Percentiles rank a stretch among this genome's conserved stretches.
Evolutionary conservation across 169 alveolate species (phyloP).

Genomic region (Plasmodium chabaudi): DNA sequence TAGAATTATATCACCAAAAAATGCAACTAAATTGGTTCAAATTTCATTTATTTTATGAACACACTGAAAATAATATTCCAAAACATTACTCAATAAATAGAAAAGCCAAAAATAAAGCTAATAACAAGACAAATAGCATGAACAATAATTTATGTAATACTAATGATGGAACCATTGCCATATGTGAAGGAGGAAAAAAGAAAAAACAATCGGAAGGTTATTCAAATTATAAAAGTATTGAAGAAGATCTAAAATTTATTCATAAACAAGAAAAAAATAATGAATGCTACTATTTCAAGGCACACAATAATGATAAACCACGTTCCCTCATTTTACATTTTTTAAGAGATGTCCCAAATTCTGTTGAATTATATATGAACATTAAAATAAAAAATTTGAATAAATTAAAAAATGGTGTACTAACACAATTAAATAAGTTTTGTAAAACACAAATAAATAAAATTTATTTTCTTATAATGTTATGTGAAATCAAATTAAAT

Average conservation of each 20-base stretch:
- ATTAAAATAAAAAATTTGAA: conserved; percentile 52
- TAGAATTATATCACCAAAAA: conserved; percentile 36
- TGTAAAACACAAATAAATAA: conserved; percentile 42
- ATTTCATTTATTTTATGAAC: conserved; percentile 67
- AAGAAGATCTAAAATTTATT: conserved; percentile 50
- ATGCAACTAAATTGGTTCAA: conserved; percentile 52
- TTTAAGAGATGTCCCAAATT: conserved; percentile 28
- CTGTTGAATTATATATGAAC: conserved; percentile 67
- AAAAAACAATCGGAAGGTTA: conserved; percentile 5
- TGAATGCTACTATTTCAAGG: conserved; percentile 43
- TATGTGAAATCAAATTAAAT: conserved; percentile 72
- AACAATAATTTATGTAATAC: neutral
- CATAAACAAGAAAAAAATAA: conserved; percentile 21
- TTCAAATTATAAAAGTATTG: conserved; percentile 33
- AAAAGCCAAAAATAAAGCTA: neutral
- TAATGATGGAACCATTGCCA: neutral
- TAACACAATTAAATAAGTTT: conserved; percentile 34
- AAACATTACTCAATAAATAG: neutral
- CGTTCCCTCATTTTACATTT: conserved; percentile 19
- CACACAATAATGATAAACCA: conserved; percentile 4
- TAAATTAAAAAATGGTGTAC: conserved; percentile 52
- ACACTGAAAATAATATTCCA: neutral
- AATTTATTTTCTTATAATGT: conserved; percentile 26
- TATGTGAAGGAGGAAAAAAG: conserved; percentile 14
- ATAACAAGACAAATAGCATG: neutral